Evolutionary conservation across 2,329 filamentous ascomycete genomes (phyloP), one percentile per base, ranked within the genome.

Genomic region (Cladosporium colombiae): DNA sequence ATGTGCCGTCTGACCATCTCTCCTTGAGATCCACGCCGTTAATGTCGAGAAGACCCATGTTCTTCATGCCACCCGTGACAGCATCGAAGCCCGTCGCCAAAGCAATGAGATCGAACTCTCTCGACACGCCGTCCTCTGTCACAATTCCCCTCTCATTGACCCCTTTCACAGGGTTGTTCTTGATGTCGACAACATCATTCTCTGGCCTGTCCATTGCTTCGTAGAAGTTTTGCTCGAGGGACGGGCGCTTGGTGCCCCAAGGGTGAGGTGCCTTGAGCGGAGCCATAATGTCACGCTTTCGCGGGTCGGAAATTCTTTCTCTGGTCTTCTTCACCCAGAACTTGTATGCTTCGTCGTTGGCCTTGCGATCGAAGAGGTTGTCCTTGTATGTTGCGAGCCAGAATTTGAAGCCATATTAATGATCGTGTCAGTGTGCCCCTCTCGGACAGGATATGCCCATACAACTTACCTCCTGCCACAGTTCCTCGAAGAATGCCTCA

Each of bases 171-270:
- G 81, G 79, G 0, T 73, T 79, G 66, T 77, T 75, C 58, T 78
- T 79, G 53, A 81, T 72, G 60, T 81, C 77, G 40, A 81, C 73
- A 6, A 82, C 72, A 29, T 78, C 72, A 53, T 81, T 80, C 65
- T 82, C 76, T 0, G 76, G 74, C 60, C 72, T 75, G 66, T 82
- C 77, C 5, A 82, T 70, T 70, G 78, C 73, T 68, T 83, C 81
- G 67, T 82, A 83, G 67, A 79, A 82, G 70, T 82, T 78, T 66
- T 82, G 80, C 69, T 83, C 81, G 3, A 82, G 74, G 33, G 74
- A 77, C 7, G 77, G 78, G 29, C 81, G 72, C 73, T 82, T 82
- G 8, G 79, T 81, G 14, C 80, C 79, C 60, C 79, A 81, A 0
- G 77, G 76, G 67, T 82, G 79, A 0, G 78, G 78, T 13, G 78